Evolutionary conservation across 768 basidiomycete genomes (phyloP).

Genomic region (Sutorius australiensis): DNA sequence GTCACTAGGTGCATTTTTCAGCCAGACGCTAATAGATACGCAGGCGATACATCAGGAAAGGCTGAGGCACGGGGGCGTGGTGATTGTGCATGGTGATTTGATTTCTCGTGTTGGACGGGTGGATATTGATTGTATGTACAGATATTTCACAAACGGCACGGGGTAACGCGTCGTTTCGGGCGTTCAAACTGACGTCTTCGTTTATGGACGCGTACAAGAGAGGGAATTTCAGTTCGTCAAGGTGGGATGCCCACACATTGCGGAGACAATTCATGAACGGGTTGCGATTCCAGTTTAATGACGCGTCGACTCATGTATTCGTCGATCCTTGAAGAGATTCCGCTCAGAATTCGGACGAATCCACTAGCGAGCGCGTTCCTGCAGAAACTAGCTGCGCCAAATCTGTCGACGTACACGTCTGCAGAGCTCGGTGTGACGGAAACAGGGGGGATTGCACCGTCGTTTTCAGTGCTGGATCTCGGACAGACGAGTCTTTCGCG

Average conservation of each 20-base stretch:
- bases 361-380: conserved; percentile 78
- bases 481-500: conserved; percentile 65
- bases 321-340: conserved; percentile 81
- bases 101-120: neutral
- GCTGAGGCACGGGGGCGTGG: conserved; percentile 80
- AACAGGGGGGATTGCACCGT: conserved; percentile 47
- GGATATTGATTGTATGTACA: conserved; percentile 30
- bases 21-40: conserved; percentile 73
- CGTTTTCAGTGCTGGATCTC: conserved; percentile 68
- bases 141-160: conserved; percentile 75
- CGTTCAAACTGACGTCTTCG: conserved; percentile 75
- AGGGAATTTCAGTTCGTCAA: conserved; percentile 78
- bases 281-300: conserved; percentile 53
- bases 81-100: conserved; percentile 74
- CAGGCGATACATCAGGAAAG: conserved; percentile 84
- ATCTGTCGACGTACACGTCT: conserved; percentile 34
- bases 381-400: conserved; percentile 51
- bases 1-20: conserved; percentile 80
- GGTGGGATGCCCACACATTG: conserved; percentile 44
- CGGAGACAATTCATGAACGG: neutral
- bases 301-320: conserved; percentile 81
- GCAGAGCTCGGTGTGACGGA: conserved; percentile 37
- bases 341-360: conserved; percentile 80
- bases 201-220: conserved; percentile 82
- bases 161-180: conserved; percentile 85